Evolutionary conservation across 352 stramenopile genomes (phyloP).

Genomic region (Phytophthora brassicae): DNA sequence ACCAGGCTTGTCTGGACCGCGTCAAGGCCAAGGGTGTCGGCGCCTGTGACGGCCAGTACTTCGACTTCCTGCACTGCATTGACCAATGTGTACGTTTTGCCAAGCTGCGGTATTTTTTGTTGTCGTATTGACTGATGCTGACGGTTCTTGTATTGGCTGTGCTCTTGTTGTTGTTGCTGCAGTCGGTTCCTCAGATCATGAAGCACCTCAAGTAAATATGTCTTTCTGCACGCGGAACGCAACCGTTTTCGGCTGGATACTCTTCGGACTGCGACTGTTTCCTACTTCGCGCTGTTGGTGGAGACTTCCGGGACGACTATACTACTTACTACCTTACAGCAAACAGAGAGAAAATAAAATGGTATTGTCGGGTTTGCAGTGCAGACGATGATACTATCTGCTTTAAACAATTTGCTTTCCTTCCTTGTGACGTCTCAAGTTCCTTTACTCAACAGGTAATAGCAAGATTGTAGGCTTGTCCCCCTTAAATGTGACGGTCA

Average conservation of each 20-base stretch:
- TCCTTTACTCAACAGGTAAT: too few relatives aligned
- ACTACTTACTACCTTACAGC: slow-evolving; percentile 18
- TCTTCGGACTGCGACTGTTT: too few relatives aligned
- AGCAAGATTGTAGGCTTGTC: too few relatives aligned
- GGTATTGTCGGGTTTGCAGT: slow-evolving; percentile 36
- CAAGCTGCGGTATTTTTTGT: neutral
- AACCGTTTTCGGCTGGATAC: neutral
- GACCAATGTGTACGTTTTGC: slow-evolving; percentile 90
- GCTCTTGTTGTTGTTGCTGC: slow-evolving; percentile 9
- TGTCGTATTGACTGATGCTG: neutral
- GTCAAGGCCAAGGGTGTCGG: slow-evolving; percentile 92
- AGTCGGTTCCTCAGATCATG: slow-evolving; percentile 94
- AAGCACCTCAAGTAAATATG: slow-evolving; percentile 91
- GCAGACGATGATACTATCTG: slow-evolving; percentile 25
- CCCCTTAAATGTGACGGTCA: neutral
- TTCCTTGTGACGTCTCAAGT: neutral
- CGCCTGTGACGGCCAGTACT: slow-evolving; percentile 95
- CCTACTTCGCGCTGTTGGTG: neutral
- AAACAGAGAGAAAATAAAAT: slow-evolving; percentile 29
- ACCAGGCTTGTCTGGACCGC: slow-evolving; percentile 91
- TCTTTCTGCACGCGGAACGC: slow-evolving; percentile 9
- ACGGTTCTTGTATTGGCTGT: slow-evolving; percentile 1
- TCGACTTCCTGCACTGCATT: slow-evolving; percentile 94
- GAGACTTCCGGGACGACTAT: slow-evolving; percentile 8
- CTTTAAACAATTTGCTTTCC: slow-evolving; percentile 15